Base-by-base conservation (phyloP, 192 early-diverging fungal species). In the Funneliformis geosporum region DNA sequence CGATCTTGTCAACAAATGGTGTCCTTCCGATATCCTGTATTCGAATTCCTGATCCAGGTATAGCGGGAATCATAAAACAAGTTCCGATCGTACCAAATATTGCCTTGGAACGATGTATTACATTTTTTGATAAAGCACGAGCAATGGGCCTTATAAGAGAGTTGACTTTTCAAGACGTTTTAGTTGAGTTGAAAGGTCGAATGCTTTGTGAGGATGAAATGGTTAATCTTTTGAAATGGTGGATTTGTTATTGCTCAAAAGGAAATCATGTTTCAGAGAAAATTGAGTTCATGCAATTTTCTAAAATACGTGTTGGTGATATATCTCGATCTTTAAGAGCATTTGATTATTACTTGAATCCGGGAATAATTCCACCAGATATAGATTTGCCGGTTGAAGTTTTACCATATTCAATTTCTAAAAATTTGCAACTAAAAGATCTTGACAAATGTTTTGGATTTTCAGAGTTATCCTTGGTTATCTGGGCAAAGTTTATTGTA, bases 221-320 rank as follows among this genome's bases (percentile, higher is more conserved):
- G 82, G 81, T 91, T 0, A 88, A 87, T 0, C 85, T 94, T 62
- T 80, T 97, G 79, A 87, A 88, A 77, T 97, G 96, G 96, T 95
- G 91, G 92, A 85, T 92, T 14, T 82, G 81, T 21, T 90, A 86
- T 78, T 78, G 80, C 7, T 77, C 78, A 18, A 78, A 66, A 12
- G 44, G n/a, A 44, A 14, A n/a, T 23, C 9, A 11, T 28, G 2
- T 5, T 27, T 10, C 21, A 1, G 25, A 72, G 14, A 16, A 8
- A 33, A 2, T 11, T 3, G 9, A 72, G 12, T 14, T 72, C 14
- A n/a, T 50, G 43, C 21, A 28, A 72, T 16, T 72, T 23, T 25
- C 25, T 33, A 2, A 2, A 2, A 2, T 33, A 27, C 43, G 44
- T 28, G 16, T 72, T 50, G 75, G 82, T 4, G 73, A 83, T 7